These are phyloP conservation scores for Blastobotrys illinoisensis DNA, from an alignment of 1,139 yeast species.

Conservation along the genomic window DNA sequence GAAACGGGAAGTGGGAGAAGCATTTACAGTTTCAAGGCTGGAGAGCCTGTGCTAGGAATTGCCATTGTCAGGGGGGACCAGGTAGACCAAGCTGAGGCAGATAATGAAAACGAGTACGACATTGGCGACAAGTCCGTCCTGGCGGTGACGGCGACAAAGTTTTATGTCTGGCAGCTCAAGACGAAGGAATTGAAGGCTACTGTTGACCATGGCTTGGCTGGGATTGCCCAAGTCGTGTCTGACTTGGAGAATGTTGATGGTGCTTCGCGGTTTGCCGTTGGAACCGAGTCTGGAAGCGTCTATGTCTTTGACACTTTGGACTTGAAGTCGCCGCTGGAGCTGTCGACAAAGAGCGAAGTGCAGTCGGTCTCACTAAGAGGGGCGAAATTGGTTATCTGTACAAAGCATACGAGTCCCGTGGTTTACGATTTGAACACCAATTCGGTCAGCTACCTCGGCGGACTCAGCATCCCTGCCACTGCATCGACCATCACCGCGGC, in stretches of 20 bases:
- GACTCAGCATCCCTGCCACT: not conserved
- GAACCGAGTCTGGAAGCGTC: not conserved
- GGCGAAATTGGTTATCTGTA: not conserved
- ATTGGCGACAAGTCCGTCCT: constrained; percentile 29
- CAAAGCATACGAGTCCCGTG: not conserved
- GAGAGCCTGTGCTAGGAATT: constrained; percentile 13
- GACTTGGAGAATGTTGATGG: not conserved
- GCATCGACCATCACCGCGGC: not conserved
- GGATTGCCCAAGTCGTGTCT: not conserved
- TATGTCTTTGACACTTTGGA: not conserved
- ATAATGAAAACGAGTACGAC: constrained; percentile 33
- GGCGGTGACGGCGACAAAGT: constrained; percentile 14
- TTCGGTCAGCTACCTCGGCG: not conserved
- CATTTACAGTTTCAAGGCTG: constrained; percentile 36
- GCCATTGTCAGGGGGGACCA: constrained; percentile 24
- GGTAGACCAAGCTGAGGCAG: constrained; percentile 2
- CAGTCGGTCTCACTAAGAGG: not conserved
- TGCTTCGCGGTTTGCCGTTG: not conserved
- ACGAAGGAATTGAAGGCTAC: constrained; percentile 2
- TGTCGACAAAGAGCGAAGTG: not conserved
- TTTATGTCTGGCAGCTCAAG: constrained; percentile 9
- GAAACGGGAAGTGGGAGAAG: constrained; percentile 55
- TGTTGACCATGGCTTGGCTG: not conserved
- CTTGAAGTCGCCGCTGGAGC: not conserved
- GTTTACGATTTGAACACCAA: not conserved